Evolutionary conservation across 768 basidiomycete species (phyloP), one percentile per base, ranked within the genome.

Genomic region (Boletus pseudopeckii): DNA sequence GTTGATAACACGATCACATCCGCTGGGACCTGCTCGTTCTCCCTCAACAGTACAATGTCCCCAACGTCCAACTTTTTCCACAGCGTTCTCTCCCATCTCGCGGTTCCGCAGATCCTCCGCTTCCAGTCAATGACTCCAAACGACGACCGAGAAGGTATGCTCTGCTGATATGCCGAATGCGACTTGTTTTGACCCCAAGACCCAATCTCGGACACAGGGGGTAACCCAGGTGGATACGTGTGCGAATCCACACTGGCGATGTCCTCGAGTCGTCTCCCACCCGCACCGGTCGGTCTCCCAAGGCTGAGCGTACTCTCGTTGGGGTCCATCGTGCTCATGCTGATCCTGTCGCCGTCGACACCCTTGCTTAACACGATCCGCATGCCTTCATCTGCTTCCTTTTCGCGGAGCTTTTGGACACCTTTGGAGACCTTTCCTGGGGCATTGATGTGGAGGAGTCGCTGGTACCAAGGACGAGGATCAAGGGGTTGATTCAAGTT

Each of bases 1-100:
- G 95, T 95, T 9, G 92, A 85, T 7, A 98, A 80, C 1, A 99
- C 91, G 56, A 95, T 80, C 59, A 98, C 88, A 65, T 99, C 96
- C 8, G 96, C 96, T 0, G 96, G 96, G 13, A 98, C 88, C 72
- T 97, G 96, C 46, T 98, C 96, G 70, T 98, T 90, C 59, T 98
- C 93, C 54, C 88, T 77, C 33, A 98, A 76, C 8, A 98, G 74
- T 30, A 98, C 91, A 20, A 98, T 72, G 66, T 98, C 96, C n/a
- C 96, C 96, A 11, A 98, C 94, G 66, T 97, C 94, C 41, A 98
- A 78, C 77, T 98, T 98, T 78, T 98, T 98, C 96, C 96, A 98
- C 2, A 98, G 74, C 14, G 96, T 98, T 51, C 96, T 77, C 66
- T 98, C 94, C 96, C 96, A 98, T 26, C 79, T 77, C 2, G 92